A percentile compares a stretch with the other conserved stretches of the same genome.
These are phyloP conservation scores for Cicer bijugum DNA, from an alignment of 306 rosid genomes.

Conservation along the genomic window DNA sequence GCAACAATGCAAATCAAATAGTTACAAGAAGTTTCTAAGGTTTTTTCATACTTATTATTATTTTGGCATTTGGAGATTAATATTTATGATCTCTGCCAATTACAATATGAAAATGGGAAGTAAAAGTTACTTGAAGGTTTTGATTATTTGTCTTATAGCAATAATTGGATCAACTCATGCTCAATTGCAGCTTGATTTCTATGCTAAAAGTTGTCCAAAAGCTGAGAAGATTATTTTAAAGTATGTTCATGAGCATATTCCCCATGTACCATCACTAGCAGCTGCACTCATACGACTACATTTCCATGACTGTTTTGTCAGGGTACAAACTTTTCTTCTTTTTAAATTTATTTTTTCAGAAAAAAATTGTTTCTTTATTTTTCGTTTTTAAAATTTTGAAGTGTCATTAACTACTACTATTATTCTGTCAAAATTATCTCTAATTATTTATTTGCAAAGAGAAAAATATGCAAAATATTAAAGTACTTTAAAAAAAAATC, in stretches of 20 bases:
- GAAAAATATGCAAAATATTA: too few relatives aligned
- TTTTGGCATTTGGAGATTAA: slow-evolving; percentile 1
- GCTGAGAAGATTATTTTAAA: slow-evolving; percentile 68
- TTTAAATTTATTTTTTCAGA: too few relatives aligned
- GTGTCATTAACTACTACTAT: too few relatives aligned
- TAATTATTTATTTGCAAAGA: too few relatives aligned
- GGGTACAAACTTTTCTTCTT: slow-evolving; percentile 48
- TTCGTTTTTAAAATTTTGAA: not conserved
- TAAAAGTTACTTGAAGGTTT: slow-evolving; percentile 31
- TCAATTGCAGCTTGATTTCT: slow-evolving; percentile 60
- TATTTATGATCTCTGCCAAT: slow-evolving; percentile 14
- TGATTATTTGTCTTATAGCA: slow-evolving; percentile 53
- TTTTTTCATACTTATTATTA: not conserved
- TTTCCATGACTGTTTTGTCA: slow-evolving; percentile 88
- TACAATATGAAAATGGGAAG: slow-evolving; percentile 51
- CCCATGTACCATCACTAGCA: slow-evolving; percentile 71
- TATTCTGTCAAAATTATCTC: too few relatives aligned
- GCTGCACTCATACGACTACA: slow-evolving; percentile 80
- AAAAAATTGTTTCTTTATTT: too few relatives aligned
- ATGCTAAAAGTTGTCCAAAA: slow-evolving; percentile 65
- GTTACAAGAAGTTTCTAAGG: slow-evolving; percentile 19
- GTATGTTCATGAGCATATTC: slow-evolving; percentile 63
- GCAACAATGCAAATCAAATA: slow-evolving; percentile 17
- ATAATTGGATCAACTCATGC: slow-evolving; percentile 57
- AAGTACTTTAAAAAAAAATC: too few relatives aligned